Evolutionary conservation across 2,329 filamentous ascomycete genomes (phyloP).

Genomic region (Phialemonium atrogriseum): DNA sequence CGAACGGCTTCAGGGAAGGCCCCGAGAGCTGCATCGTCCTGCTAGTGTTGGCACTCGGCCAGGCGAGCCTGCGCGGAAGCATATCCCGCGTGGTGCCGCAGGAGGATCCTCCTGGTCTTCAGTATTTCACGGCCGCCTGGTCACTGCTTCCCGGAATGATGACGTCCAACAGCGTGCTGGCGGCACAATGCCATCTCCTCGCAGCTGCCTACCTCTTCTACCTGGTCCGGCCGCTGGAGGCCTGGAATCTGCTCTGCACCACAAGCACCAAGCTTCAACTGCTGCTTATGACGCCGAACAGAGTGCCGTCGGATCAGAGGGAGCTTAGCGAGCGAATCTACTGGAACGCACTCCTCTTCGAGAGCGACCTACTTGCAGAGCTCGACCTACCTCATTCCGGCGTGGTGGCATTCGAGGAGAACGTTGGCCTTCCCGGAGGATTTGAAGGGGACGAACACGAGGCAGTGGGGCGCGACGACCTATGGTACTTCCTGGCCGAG

Average conservation of each 20-base stretch:
- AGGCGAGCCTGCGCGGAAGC: slow-evolving; percentile 66
- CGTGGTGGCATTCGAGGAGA: slow-evolving; percentile 74
- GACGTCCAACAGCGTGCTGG: slow-evolving; percentile 69
- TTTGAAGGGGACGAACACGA: slow-evolving; percentile 65
- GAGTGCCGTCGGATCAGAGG: slow-evolving; percentile 60
- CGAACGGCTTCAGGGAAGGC: slow-evolving; percentile 68
- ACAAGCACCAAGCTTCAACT: slow-evolving; percentile 77
- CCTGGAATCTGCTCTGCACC: slow-evolving; percentile 72
- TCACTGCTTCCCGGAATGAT: slow-evolving; percentile 68
- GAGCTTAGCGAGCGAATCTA: slow-evolving; percentile 72
- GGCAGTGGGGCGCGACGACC: slow-evolving; percentile 61
- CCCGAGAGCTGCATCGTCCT: slow-evolving; percentile 77
- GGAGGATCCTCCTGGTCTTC: slow-evolving; percentile 65
- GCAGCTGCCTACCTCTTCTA: slow-evolving; percentile 79
- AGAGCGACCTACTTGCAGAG: slow-evolving; percentile 72
- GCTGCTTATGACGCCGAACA: slow-evolving; percentile 63
- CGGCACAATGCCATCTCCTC: slow-evolving; percentile 72
- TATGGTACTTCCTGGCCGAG: slow-evolving; percentile 82
- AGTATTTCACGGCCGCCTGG: slow-evolving; percentile 78
- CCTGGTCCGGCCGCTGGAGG: slow-evolving; percentile 71
- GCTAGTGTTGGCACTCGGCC: slow-evolving; percentile 67
- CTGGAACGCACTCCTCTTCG: slow-evolving; percentile 76
- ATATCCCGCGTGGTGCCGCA: slow-evolving; percentile 63
- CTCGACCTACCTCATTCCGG: slow-evolving; percentile 76
- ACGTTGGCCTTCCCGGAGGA: slow-evolving; percentile 67